Base-by-base conservation (phyloP, 352 stramenopile species). In the Phytophthora rubi region DNA sequence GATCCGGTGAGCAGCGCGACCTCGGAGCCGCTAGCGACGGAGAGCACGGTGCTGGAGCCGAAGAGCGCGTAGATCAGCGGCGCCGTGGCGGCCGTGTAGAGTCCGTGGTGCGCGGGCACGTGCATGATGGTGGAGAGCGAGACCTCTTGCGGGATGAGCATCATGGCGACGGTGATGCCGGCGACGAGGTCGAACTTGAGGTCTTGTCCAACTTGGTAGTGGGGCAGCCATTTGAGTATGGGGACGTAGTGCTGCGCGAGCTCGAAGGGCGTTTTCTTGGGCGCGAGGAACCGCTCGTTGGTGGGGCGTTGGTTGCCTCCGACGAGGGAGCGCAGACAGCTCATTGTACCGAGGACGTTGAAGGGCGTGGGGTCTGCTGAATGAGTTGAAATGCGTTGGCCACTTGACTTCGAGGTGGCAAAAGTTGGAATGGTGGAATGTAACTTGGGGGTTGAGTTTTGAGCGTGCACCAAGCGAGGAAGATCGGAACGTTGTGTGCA, bases 91-190 rank as follows among this genome's bases (percentile, higher is more conserved):
- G 88, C 88, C 16, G 80, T 87, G 81, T 98, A 98, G 4, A 98
- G 77, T 39, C 93, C 92, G 76, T 96, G 95, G 49, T 96, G 75
- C 0, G 88, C 74, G 3, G 90, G 86, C 16, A 98, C 75, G 60
- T 82, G 58, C 80, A 94, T 94, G 35, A 98, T 79, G 51, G 89
- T 92, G 30, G 89, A 88, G 64, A 97, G 94, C 62, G 79, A 89
- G 68, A 98, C 91, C 28, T 86, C 83, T 62, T 96, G 88, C n/a
- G 90, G 90, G 52, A 98, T 85, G 44, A 92, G 78, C 89, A 97
- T 97, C 72, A 97, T 86, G 58, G 83, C 86, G 16, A 86, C 79
- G 16, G 79, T 86, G 59, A 86, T 77, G 4, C 76, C 79, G 0
- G 79, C 79, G 6, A 83, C 59, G 35, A 88, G 52, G 58, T 84